Evolutionary conservation across 768 basidiomycete species (phyloP), one percentile per base, ranked within the genome.

Genomic region (Steccherinum ochraceum): DNA sequence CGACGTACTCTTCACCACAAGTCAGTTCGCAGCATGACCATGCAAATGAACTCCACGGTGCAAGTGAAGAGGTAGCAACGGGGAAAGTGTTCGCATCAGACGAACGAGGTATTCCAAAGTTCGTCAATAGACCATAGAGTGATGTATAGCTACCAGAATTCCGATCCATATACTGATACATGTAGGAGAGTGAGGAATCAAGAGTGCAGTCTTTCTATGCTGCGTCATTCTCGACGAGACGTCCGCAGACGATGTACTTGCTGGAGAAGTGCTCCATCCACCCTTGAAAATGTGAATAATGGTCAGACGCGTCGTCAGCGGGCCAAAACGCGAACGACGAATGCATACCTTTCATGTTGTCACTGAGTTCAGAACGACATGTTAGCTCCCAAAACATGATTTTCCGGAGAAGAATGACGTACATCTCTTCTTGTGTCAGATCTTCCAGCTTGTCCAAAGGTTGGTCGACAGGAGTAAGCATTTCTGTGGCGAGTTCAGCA

Each of bases 251-350:
- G 61, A 92, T 90, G 64, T 96, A 95, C 65, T 95, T 96, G 76
- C 81, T 84, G 39, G 83, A 78, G 69, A 97, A 96, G 65, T 95
- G 93, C 20, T 93, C 89, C 54, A 92, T 86, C 93, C 93, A 97
- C 20, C 90, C 88, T 89, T 59, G 45, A 21, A 45, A 25, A 23
- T 16, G 45, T 5, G 48, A 0, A 49, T 49, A 49, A 35, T 48
- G 12, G 48, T 58, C 41, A 58, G 46, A 5, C 18, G n/a, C n/a
- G n/a, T n/a, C n/a, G n/a, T n/a, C n/a, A n/a, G 58, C 46, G 45
- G 27, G 7, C 24, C 23, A 19, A 5, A 20, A 18, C 18, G 18
- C 18, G 25, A 13, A 27, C 23, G 18, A 19, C 44, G 26, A 23
- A 2, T 30, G 57, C 72, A n/a, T 50, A 86, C 88, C 88, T 68